Conservation (phyloP, 352 stramenopile genomes). For the Globisporangium radiosum region DNA sequence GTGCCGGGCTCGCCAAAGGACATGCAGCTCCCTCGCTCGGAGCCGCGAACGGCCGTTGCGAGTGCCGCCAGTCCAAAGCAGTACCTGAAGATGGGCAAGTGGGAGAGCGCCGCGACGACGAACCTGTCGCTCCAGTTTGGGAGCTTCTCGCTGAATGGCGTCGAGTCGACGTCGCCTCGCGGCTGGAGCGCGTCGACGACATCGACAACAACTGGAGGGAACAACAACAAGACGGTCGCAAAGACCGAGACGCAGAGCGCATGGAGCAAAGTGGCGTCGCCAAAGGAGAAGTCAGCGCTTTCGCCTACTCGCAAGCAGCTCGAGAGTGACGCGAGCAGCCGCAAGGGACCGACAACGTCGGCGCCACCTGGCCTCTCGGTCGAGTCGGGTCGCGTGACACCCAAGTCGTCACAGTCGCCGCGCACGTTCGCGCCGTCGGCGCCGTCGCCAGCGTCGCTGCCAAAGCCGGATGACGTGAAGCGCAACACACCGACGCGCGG, state of each 20-base stretch:
- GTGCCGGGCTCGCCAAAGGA: conserved; percentile 65
- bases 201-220: conserved; percentile 32
- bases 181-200: conserved; percentile 51
- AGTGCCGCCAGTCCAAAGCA: conserved; percentile 46
- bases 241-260: conserved; percentile 47
- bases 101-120: conserved; percentile 55
- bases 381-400: conserved; percentile 57
- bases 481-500: conserved; percentile 54
- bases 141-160: conserved; percentile 76
- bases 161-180: conserved; percentile 50
- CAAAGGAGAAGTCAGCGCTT: conserved; percentile 60
- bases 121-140: conserved; percentile 85
- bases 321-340: conserved; percentile 12
- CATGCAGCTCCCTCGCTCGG: conserved; percentile 34
- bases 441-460: conserved; percentile 77
- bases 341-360: conserved; percentile 35
- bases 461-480: conserved; percentile 84
- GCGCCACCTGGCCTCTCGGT: conserved; percentile 66
- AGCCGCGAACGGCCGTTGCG: conserved; percentile 22
- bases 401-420: conserved; percentile 61
- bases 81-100: conserved; percentile 83
- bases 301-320: conserved; percentile 38
- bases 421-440: conserved; percentile 59
- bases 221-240: conserved; percentile 29
- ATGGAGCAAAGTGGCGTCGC: conserved; percentile 48